Conservation (phyloP, 305 asterid genomes). For the Nicotiana rustica region DNA sequence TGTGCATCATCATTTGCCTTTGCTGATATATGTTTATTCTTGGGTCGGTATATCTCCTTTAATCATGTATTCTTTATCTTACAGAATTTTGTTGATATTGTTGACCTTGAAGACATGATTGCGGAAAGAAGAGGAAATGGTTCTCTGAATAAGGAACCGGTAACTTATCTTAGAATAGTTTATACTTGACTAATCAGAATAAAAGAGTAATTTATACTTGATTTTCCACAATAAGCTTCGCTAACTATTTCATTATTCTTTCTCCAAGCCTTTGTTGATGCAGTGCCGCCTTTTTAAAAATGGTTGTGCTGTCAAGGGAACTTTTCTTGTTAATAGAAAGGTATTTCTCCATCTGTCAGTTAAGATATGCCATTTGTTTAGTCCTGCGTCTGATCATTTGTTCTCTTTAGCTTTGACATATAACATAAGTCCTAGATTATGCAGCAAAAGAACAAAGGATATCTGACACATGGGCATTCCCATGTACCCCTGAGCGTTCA, state of each 20-base stretch:
- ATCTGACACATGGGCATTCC: background rate
- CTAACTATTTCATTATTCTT: constrained; percentile 33
- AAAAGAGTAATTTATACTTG: background rate
- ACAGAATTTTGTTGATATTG: constrained; percentile 37
- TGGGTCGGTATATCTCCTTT: constrained; percentile 13
- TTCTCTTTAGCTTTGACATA: background rate
- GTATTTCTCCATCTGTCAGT: constrained; percentile 45
- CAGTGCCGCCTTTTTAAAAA: constrained; percentile 74
- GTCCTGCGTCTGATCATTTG: background rate
- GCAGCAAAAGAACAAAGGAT: background rate
- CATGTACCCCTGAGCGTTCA: background rate
- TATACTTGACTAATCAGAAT: no score
- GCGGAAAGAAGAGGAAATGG: constrained; percentile 39
- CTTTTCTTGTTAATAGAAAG: constrained; percentile 77
- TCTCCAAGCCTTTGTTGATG: constrained; percentile 74
- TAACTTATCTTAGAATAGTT: constrained; percentile 38
- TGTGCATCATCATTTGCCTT: constrained; percentile 10
- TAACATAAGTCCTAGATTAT: constrained; percentile 3
- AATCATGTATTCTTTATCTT: background rate
- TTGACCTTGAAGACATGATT: constrained; percentile 39
- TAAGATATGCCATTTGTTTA: background rate
- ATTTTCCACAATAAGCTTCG: constrained; percentile 10
- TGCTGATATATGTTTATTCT: constrained; percentile 14
- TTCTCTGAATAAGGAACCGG: constrained; percentile 47
- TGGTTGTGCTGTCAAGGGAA: constrained; percentile 86